phyloP scores from a whole-genome alignment of 345 rosid genomes.

The Hirschfeldia incana region DNA sequence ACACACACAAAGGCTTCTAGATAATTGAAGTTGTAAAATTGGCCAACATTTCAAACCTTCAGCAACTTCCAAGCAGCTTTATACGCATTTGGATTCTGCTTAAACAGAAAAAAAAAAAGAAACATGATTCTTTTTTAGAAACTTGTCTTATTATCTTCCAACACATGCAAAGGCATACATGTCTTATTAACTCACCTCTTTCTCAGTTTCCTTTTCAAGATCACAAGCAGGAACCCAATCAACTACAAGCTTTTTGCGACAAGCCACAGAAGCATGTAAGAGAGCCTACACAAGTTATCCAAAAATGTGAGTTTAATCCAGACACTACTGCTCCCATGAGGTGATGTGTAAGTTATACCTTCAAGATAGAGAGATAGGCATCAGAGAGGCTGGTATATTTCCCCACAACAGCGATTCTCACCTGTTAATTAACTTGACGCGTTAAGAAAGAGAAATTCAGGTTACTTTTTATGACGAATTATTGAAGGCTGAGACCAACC shows the following conservation, averaged over 20 bases:
- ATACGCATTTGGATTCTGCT: slow-evolving; percentile 72
- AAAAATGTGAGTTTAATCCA: slow-evolving; percentile 12
- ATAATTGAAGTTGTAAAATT: not conserved
- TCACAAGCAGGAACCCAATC: slow-evolving; percentile 92
- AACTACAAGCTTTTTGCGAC: slow-evolving; percentile 67
- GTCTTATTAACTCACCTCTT: slow-evolving; percentile 50
- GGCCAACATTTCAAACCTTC: slow-evolving; percentile 51
- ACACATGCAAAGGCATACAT: slow-evolving; percentile 5
- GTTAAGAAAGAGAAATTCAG: slow-evolving; percentile 13
- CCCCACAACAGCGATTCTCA: slow-evolving; percentile 89
- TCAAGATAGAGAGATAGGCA: slow-evolving; percentile 82
- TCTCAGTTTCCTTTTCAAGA: slow-evolving; percentile 66
- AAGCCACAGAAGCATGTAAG: slow-evolving; percentile 82
- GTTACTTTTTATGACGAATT: not conserved
- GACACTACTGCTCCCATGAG: not conserved
- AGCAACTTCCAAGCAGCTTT: slow-evolving; percentile 80
- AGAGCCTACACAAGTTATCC: slow-evolving; percentile 64
- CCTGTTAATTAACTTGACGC: slow-evolving; percentile 43
- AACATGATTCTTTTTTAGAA: slow-evolving; percentile 10
- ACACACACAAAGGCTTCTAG: not conserved
- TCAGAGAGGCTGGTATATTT: slow-evolving; percentile 88
- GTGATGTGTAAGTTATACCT: slow-evolving; percentile 44
- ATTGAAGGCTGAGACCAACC: slow-evolving; percentile 44
- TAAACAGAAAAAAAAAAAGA: not conserved
- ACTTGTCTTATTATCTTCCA: not conserved